Percentiles rank a stretch among this genome's conserved stretches.
These are phyloP conservation scores for Flammula alnicola DNA, from an alignment of 1,284 basidiomycete species.

Conservation along the genomic window DNA sequence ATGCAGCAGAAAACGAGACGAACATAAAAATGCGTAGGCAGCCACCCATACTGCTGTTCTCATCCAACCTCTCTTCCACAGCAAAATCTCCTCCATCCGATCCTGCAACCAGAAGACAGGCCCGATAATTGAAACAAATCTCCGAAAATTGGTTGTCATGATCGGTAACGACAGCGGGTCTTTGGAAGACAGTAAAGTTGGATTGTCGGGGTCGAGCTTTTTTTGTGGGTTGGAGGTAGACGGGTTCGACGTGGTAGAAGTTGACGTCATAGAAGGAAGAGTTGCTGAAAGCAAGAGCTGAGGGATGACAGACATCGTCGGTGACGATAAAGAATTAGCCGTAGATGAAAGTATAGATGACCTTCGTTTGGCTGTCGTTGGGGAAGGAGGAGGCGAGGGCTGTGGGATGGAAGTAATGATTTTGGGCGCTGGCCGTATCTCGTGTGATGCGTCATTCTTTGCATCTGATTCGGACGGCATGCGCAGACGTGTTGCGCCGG, in stretches of 20 bases:
- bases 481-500: slow-evolving; percentile 27
- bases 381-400: slow-evolving; percentile 35
- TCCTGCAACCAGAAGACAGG: slow-evolving; percentile 82
- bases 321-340: slow-evolving; percentile 31
- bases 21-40: slow-evolving; percentile 72
- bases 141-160: slow-evolving; percentile 72
- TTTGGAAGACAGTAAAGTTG: slow-evolving; percentile 37
- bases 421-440: slow-evolving; percentile 46
- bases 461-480: neutral
- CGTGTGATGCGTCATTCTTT: slow-evolving; percentile 9
- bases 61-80: slow-evolving; percentile 74
- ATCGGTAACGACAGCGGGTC: slow-evolving; percentile 75
- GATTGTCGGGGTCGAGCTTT: slow-evolving; percentile 23
- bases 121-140: slow-evolving; percentile 69
- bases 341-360: slow-evolving; percentile 27
- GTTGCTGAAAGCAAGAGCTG: slow-evolving; percentile 41
- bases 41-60: slow-evolving; percentile 70
- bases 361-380: slow-evolving; percentile 25
- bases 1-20: slow-evolving; percentile 30
- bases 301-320: slow-evolving; percentile 38
- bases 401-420: slow-evolving; percentile 52
- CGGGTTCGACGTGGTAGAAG: slow-evolving; percentile 12
- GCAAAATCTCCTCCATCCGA: slow-evolving; percentile 70
- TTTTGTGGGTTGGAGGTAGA: slow-evolving; percentile 24
- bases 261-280: slow-evolving; percentile 25